These are phyloP conservation scores for Porodaedalea pini DNA, from an alignment of 1,284 basidiomycete species.

Conservation along the genomic window DNA sequence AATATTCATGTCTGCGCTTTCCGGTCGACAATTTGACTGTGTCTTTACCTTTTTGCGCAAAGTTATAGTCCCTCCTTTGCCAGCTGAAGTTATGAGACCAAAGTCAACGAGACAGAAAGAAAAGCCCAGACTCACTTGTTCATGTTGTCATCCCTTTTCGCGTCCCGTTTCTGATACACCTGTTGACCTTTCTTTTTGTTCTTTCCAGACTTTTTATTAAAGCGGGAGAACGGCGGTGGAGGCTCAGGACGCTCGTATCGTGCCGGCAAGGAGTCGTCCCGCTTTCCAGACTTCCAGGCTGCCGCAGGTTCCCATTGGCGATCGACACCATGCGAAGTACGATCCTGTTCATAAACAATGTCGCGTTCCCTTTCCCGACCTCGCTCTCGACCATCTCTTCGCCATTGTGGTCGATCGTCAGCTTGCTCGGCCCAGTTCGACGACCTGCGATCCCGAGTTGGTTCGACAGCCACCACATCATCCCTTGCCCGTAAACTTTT, in stretches of 20 bases:
- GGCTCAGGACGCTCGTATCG: constrained; percentile 22
- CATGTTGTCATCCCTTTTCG: constrained; percentile 55
- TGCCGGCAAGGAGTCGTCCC: constrained; percentile 22
- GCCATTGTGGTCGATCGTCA: constrained; percentile 9
- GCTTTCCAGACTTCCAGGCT: constrained; percentile 48
- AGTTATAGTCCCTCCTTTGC: constrained; percentile 44
- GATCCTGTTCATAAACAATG: constrained; percentile 2
- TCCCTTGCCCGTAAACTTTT: constrained; percentile 8
- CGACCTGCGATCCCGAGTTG: constrained; percentile 9
- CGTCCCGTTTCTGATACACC: constrained; percentile 44
- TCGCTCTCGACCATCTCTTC: constrained; percentile 13
- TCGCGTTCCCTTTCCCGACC: constrained; percentile 11
- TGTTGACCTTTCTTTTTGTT: constrained; percentile 39
- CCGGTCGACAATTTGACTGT: constrained; percentile 31
- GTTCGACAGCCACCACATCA: constrained; percentile 3
- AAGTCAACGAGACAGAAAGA: constrained; percentile 17
- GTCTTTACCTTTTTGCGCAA: constrained; percentile 35
- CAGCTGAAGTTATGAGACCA: constrained; percentile 37
- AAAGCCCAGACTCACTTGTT: constrained; percentile 57
- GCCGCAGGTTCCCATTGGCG: constrained; percentile 61
- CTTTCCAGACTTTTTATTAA: constrained; percentile 32
- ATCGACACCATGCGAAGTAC: background rate
- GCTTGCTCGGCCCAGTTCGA: constrained; percentile 6
- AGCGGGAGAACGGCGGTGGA: constrained; percentile 33
- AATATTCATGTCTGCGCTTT: constrained; percentile 29